Evolutionary conservation across 768 basidiomycete species (phyloP).

Genomic region (Calvatia gigantea): DNA sequence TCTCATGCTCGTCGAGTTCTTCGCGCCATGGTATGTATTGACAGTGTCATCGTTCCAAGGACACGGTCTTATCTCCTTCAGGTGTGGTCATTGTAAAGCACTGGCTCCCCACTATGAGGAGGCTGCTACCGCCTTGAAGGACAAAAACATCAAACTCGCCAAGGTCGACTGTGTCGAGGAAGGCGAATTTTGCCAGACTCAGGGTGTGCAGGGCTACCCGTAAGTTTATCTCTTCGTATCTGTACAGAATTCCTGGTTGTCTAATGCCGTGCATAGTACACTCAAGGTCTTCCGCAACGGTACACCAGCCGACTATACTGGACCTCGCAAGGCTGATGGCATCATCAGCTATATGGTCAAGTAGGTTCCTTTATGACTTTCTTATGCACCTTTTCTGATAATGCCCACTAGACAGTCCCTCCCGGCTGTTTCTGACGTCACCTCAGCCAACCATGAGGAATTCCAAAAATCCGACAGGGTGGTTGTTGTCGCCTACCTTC

Average conservation of each 20-base stretch:
- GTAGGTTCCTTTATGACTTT: conserved; percentile 39
- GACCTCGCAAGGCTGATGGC: conserved; percentile 92
- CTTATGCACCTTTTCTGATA: conserved; percentile 8
- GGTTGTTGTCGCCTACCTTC: conserved; percentile 82
- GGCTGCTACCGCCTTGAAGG: conserved; percentile 91
- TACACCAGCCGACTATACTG: conserved; percentile 72
- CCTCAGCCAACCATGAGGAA: conserved; percentile 69
- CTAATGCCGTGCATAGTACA: conserved; percentile 45
- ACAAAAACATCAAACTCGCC: conserved; percentile 84
- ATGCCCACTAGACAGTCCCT: conserved; percentile 67
- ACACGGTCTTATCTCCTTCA: conserved; percentile 21
- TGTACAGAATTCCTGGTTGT: not conserved
- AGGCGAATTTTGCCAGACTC: conserved; percentile 83
- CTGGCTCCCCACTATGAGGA: conserved; percentile 92
- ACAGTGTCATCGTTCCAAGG: not conserved
- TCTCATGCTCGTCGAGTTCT: conserved; percentile 92
- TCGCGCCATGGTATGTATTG: conserved; percentile 69
- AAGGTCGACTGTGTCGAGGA: conserved; percentile 98
- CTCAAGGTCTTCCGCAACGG: conserved; percentile 92
- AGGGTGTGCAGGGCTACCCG: conserved; percentile 95
- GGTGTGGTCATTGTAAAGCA: conserved; percentile 96
- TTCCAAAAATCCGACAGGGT: conserved; percentile 89
- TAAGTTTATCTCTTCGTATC: conserved; percentile 35
- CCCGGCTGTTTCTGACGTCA: conserved; percentile 87
- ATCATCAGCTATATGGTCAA: conserved; percentile 97